Base-by-base conservation (phyloP, 257 asterid species). In the Nemophila menziesii region DNA sequence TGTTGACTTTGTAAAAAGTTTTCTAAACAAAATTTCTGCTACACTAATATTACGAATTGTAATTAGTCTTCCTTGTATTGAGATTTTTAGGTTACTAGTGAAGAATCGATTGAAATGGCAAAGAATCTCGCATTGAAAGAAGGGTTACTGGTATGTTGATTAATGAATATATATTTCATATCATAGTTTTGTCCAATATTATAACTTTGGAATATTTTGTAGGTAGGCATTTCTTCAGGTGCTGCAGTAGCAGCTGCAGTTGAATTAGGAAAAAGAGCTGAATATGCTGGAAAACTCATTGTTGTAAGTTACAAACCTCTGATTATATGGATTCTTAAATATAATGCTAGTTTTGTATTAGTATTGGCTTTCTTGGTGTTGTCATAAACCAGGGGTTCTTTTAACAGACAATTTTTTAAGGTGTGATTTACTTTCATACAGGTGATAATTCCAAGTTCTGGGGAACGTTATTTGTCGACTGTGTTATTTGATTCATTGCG, bases 171-270 rank as follows among this genome's bases (percentile, higher is more conserved):
- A 15, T 29, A 29, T 10, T 17, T 17, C 8, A 29, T 7, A 7
- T 5, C 24, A 19, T 11, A 17, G 11, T 18, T 3, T 29, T 29
- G 4, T 6, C 33, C 9, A 29, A 29, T 29, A 10, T 29, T 49
- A 38, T 12, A 40, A 62, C 44, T 24, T 13, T 63, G 42, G 51
- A 20, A 21, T 20, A 44, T 46, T 38, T 19, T 61, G 46, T 73
- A 80, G 92, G 86, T 77, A 49, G 87, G 84, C 37, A 80, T 80
- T 43, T 80, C 93, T 54, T 80, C 93, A 20, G 93, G 93, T 56
- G 87, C 87, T 0, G 81, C 92, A 3, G 75, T 87, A 0, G 79
- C 84, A 0, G 78, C 87, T 11, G 84, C 84, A 16, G 68, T 80
- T 24, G 59, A 29, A 60, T 24, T 80, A 10, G 84, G 84, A 7